Evolutionary conservation across 805 yeast species (phyloP), one percentile per base, ranked within the genome.

Genomic region (Ogataea siamensis): DNA sequence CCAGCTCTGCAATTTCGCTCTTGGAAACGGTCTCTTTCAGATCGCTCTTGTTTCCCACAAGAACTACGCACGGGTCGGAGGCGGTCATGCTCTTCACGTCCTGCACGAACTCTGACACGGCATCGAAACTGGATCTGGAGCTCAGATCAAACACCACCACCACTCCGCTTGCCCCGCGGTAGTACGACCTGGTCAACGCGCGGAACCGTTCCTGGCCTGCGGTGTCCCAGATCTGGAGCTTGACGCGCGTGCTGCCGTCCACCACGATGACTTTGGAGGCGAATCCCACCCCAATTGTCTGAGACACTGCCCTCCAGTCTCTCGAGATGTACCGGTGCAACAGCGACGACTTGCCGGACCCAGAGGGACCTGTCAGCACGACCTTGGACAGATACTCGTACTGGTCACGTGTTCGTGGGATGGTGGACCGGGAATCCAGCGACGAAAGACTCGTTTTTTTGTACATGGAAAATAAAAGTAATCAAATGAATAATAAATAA

Each of bases 221-320:
- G 5, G 49, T 45, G 31, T 45, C 49, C 49, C 49, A 45, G 14
- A 45, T 40, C 39, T 65, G 70, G 34, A 59, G 32, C 37, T 59
- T 60, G 45, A 58, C 46, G 26, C 42, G 45, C 15, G 50, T 44
- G 16, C 33, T 23, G 17, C 39, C 46, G 30, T 42, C 61, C 5
- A 58, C 34, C 1, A 47, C 39, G 3, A 63, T 46, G 2, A 61
- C 42, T 24, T 58, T 54, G 11, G 68, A 64, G 16, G 62, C 55
- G 45, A 65, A 64, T 44, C 64, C 69, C 5, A 64, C 69, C 1
- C 70, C 70, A n/a, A 65, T 63, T 0, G 70, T 65, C 41, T 64
- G 68, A 7, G 64, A 57, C 13, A 56, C 39, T 7, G 47, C 34
- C 12, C 43, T 49, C 55, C 58, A 54, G 14, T 61, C 62, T 5